A percentile compares a stretch with the other conserved stretches of the same genome.
These are phyloP conservation scores for Funneliformis mosseae DNA, from an alignment of 192 early-diverging fungal species.

Conservation along the genomic window DNA sequence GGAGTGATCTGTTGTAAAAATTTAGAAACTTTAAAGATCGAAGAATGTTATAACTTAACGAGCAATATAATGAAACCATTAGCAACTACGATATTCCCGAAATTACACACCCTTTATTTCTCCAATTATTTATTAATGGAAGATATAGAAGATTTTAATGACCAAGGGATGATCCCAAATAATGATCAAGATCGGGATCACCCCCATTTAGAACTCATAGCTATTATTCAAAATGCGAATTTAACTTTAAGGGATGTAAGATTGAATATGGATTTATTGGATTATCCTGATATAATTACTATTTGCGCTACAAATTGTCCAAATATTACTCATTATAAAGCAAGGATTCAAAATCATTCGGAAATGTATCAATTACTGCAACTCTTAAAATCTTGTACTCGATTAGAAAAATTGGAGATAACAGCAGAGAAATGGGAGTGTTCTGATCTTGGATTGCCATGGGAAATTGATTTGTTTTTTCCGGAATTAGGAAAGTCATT, in stretches of 20 bases:
- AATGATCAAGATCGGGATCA: neutral
- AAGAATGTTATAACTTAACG: neutral
- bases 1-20: neutral
- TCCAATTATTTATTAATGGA: neutral
- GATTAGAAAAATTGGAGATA: neutral
- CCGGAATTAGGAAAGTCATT: neutral
- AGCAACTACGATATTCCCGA: neutral
- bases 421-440: neutral
- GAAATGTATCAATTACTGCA: slow-evolving; percentile 5
- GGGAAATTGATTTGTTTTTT: neutral
- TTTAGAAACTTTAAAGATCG: slow-evolving; percentile 7
- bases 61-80: slow-evolving; percentile 5
- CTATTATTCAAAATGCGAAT: neutral
- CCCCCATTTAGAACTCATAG: neutral
- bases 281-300: slow-evolving; percentile 6
- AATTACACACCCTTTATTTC: neutral
- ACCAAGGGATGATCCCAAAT: neutral
- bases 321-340: neutral
- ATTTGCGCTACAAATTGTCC: neutral
- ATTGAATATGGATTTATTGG: neutral
- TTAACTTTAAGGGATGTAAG: neutral
- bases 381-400: neutral
- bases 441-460: neutral
- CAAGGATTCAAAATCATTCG: neutral
- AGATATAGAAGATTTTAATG: neutral